Evolutionary conservation across 2,329 filamentous ascomycete species (phyloP), one percentile per base, ranked within the genome.

Genomic region (Penicillium aurantiogriseum): DNA sequence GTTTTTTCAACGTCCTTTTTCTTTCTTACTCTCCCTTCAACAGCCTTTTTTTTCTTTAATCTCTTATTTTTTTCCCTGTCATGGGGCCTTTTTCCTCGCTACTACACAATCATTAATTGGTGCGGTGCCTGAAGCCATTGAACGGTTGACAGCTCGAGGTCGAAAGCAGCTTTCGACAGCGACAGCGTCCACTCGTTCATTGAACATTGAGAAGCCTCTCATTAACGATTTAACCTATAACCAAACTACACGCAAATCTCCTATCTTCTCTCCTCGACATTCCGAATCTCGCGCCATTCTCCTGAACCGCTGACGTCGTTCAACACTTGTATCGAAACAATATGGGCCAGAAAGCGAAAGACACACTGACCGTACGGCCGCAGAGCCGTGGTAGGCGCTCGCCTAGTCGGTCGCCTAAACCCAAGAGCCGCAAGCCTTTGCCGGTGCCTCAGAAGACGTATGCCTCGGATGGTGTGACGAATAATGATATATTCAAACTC

Each of bases 401-500:
- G 50, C 70, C 69, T 44, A 74, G 72, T 65, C 74, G 73, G 57
- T 77, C 75, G 9, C 75, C 76, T 13, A 72, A 65, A 25, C 70
- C 74, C 17, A 75, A 74, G 65, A 72, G 68, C 55, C 67, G 69
- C 61, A 74, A 74, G 58, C 67, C 70, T 49, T 61, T 52, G 11
- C 56, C 67, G 9, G 74, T 72, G 43, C 65, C 63, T 35, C 69
- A 68, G 40, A 77, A 68, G 39, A 77, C 74, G 62, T 81, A 80
- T 69, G 72, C 71, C 44, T 81, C 79, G 21, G 78, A 80, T 40
- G 79, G 79, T 23, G 77, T 97, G 54, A 83, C 85, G 64, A 90
- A 99, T 79, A 88, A 97, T 79, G 92, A 97, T 80, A 87, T 97
- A 70, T 92, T 97, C 78, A 84, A 90, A 52, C 86, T 99, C 23